phyloP scores from a whole-genome alignment of 331 rosid genomes.

The Telfairia occidentalis region DNA sequence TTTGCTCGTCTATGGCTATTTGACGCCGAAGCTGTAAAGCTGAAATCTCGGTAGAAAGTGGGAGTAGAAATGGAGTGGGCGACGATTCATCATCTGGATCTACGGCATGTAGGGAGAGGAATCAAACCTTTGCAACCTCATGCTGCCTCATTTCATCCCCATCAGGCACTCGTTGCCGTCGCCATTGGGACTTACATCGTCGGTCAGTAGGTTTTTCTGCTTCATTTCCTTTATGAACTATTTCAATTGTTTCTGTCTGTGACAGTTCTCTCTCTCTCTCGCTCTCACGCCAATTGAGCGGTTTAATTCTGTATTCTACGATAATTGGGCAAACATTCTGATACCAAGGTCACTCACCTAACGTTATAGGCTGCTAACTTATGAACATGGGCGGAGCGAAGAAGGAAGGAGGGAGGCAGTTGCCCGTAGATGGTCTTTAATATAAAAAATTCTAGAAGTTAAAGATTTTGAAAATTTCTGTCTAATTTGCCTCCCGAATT shows the following conservation, averaged over 20 bases:
- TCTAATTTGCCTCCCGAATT: too few species aligned
- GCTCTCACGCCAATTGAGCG: neutral
- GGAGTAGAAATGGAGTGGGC: constrained; percentile 99
- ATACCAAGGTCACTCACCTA: neutral
- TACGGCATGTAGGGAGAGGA: constrained; percentile 70
- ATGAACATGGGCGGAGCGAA: too few species aligned
- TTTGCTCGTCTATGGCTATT: neutral
- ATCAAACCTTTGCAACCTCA: constrained; percentile 75
- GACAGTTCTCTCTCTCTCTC: neutral
- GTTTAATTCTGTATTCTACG: neutral
- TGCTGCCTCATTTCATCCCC: constrained; percentile 80
- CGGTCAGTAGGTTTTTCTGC: constrained; percentile 30
- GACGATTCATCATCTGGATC: constrained; percentile 96
- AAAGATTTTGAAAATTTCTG: too few species aligned
- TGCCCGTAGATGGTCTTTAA: too few species aligned
- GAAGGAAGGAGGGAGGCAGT: too few species aligned
- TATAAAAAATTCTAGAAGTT: too few species aligned
- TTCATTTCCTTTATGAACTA: neutral
- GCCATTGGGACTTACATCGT: constrained; percentile 86
- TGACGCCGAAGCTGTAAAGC: constrained; percentile 6
- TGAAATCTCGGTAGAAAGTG: neutral
- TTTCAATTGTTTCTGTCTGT: neutral
- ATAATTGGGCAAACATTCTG: neutral
- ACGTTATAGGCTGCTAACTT: neutral
- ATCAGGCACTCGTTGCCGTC: constrained; percentile 82